Conservation (phyloP, 2,329 filamentous ascomycete species). For the Westerdykella ornata region DNA sequence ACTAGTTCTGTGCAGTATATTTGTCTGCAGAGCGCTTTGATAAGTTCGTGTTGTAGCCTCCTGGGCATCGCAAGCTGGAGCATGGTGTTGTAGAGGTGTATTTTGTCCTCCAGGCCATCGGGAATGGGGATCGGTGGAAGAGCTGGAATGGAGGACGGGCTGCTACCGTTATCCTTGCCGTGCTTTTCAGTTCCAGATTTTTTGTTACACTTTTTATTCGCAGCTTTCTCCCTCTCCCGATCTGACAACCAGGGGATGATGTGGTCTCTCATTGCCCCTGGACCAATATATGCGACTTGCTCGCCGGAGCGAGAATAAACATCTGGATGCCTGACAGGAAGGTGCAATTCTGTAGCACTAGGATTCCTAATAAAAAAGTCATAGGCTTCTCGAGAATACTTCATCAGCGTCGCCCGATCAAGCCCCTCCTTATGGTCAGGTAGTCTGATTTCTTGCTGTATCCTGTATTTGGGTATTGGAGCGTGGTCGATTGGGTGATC, state of each 20-base stretch:
- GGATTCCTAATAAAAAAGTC: slow-evolving; percentile 12
- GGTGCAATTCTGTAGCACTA: neutral
- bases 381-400: slow-evolving; percentile 9
- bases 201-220: neutral
- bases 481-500: no score
- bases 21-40: slow-evolving; percentile 10
- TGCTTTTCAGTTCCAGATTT: neutral
- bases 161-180: neutral
- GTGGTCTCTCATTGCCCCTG: slow-evolving; percentile 5
- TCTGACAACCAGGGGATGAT: slow-evolving; percentile 19
- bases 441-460: no score
- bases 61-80: slow-evolving; percentile 13
- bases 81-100: slow-evolving; percentile 18
- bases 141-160: neutral
- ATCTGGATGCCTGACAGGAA: slow-evolving; percentile 10
- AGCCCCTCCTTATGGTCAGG: neutral
- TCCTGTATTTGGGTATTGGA: no score
- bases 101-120: slow-evolving; percentile 8
- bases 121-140: slow-evolving; percentile 8
- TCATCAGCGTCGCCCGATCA: slow-evolving; percentile 9
- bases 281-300: slow-evolving; percentile 10
- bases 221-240: slow-evolving; percentile 1
- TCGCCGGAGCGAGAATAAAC: neutral
- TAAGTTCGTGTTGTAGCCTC: slow-evolving; percentile 8
- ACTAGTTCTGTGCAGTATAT: slow-evolving; percentile 10